These are phyloP conservation scores for Puccinia coronata DNA, from an alignment of 1,284 basidiomycete genomes.

Conservation along the genomic window DNA sequence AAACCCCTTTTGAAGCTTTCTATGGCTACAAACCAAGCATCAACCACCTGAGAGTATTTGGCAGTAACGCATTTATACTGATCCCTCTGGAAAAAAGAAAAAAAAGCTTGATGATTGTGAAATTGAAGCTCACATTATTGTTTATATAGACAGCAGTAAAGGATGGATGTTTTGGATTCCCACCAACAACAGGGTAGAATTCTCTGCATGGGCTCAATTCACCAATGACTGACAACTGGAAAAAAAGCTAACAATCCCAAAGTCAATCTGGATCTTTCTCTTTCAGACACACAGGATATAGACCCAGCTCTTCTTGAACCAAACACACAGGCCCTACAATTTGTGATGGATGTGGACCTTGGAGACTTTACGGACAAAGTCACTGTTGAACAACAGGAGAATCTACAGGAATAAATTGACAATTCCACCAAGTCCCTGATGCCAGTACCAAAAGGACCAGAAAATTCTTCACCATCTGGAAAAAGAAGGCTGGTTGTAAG, in stretches of 20 bases:
- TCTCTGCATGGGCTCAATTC: conserved; percentile 9
- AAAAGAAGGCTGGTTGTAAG: background rate
- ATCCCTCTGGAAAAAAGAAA: too few relatives aligned
- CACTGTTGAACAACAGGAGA: background rate
- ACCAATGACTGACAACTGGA: background rate
- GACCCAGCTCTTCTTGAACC: background rate
- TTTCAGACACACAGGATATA: background rate
- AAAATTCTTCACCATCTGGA: conserved; percentile 16
- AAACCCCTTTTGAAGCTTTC: too few relatives aligned
- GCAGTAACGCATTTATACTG: too few relatives aligned
- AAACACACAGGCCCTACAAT: background rate
- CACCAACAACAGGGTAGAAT: background rate
- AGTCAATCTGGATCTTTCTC: too few relatives aligned
- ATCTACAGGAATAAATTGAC: background rate
- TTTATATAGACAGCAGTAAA: background rate
- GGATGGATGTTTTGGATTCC: too few relatives aligned
- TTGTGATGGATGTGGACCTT: background rate
- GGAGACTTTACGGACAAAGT: background rate
- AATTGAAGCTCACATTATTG: background rate
- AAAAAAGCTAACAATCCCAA: background rate
- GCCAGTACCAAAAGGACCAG: background rate
- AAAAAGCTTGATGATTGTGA: conserved; percentile 20
- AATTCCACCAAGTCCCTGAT: background rate
- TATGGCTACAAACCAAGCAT: too few relatives aligned
- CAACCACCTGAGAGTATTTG: too few relatives aligned